Percentiles rank a stretch among this genome's conserved stretches.
These are phyloP conservation scores for Naganishia friedmannii DNA, from an alignment of 768 basidiomycete genomes.

Conservation along the genomic window DNA sequence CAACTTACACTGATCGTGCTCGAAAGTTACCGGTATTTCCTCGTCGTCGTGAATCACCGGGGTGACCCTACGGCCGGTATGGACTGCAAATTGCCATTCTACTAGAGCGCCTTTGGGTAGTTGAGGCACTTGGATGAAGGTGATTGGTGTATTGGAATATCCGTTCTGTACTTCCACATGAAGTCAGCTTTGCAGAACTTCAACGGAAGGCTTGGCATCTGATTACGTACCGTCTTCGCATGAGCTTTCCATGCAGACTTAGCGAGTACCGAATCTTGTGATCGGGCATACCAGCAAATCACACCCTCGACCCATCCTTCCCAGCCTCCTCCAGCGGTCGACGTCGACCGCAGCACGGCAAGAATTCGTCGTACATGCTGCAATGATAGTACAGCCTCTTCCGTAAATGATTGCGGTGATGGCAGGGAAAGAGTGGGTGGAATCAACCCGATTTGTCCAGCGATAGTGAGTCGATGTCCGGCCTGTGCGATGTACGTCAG, in stretches of 20 bases:
- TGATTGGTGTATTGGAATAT: constrained; percentile 36
- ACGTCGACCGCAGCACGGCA: constrained; percentile 58
- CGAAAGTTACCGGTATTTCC: neutral
- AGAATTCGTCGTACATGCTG: constrained; percentile 77
- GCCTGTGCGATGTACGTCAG: constrained; percentile 56
- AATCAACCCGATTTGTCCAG: constrained; percentile 90
- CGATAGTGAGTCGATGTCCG: constrained; percentile 74
- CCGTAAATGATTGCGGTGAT: constrained; percentile 53
- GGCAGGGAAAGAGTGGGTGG: constrained; percentile 72
- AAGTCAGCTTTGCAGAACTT: neutral
- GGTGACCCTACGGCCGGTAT: constrained; percentile 41
- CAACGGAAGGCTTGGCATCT: neutral
- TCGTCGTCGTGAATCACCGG: constrained; percentile 23
- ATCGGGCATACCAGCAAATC: constrained; percentile 66
- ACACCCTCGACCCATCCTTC: constrained; percentile 59
- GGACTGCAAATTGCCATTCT: constrained; percentile 54
- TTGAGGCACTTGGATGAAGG: constrained; percentile 48
- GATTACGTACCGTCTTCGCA: constrained; percentile 32
- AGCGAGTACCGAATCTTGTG: constrained; percentile 33
- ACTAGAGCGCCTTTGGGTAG: constrained; percentile 52
- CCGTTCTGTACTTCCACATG: constrained; percentile 30
- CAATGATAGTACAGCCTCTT: constrained; percentile 68
- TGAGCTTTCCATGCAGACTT: constrained; percentile 41
- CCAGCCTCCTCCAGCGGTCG: constrained; percentile 61
- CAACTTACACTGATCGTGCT: constrained; percentile 12